Evolutionary conservation across 495 filamentous ascomycete species (phyloP).

Genomic region (Diplogelasinospora grovesii): DNA sequence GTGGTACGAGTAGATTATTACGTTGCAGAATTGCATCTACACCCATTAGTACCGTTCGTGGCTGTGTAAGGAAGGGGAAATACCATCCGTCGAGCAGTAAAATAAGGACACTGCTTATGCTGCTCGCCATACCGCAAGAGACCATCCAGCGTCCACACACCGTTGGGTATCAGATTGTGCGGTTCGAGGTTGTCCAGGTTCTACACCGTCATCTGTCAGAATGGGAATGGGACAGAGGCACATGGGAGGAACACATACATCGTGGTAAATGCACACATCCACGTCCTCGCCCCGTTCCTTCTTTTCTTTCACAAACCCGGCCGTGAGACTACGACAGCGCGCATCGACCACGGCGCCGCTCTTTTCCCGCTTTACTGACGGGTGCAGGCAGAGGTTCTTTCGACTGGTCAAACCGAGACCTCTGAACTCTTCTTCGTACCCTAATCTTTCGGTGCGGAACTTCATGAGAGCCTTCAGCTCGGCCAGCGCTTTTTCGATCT

Average conservation of each 20-base stretch:
- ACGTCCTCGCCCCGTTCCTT: conserved; percentile 92
- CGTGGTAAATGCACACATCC: conserved; percentile 90
- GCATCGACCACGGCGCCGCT: conserved; percentile 92
- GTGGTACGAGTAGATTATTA: conserved; percentile 99
- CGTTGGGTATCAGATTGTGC: conserved; percentile 85
- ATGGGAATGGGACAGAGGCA: background rate
- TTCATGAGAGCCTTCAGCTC: conserved; percentile 93
- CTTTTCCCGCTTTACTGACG: conserved; percentile 90
- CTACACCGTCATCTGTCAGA: conserved; percentile 35
- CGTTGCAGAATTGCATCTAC: conserved; percentile 95
- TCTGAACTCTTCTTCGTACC: conserved; percentile 83
- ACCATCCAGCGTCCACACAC: conserved; percentile 93
- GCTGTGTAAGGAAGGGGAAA: conserved; percentile 11
- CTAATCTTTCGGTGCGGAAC: conserved; percentile 79
- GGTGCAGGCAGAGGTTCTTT: conserved; percentile 96
- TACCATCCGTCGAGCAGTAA: conserved; percentile 91
- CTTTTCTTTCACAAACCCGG: conserved; percentile 95
- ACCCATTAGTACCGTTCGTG: conserved; percentile 10
- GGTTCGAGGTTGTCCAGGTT: conserved; percentile 94
- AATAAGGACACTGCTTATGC: conserved; percentile 96
- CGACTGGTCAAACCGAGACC: conserved; percentile 89
- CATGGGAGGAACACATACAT: conserved; percentile 47
- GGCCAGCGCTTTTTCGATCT: conserved; percentile 91
- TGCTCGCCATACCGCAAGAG: conserved; percentile 83
- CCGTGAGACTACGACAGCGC: conserved; percentile 88